phyloP scores from a whole-genome alignment of 1,139 yeast genomes.

The Kodamaea arcana region DNA sequence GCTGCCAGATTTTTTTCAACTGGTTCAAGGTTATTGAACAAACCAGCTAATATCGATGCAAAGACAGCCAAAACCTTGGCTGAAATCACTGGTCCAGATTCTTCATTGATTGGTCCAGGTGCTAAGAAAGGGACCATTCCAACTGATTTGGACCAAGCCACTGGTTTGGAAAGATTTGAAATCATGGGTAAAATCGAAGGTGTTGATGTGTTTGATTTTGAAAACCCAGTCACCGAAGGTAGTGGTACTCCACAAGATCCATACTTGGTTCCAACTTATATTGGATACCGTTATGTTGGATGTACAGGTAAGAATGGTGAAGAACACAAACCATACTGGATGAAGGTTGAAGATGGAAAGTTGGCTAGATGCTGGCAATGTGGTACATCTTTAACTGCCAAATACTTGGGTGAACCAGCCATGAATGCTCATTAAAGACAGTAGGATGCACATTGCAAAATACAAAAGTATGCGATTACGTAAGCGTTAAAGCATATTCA shows the following conservation, averaged over 20 bases:
- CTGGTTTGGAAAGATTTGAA: constrained; percentile 98
- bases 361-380: constrained; percentile 98
- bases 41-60: constrained; percentile 15
- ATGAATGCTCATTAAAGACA: constrained; percentile 59
- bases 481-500: too few relatives aligned
- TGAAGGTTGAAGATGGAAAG: constrained; percentile 79
- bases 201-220: constrained; percentile 89
- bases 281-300: constrained; percentile 93
- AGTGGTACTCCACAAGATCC: constrained; percentile 82
- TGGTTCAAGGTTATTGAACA: constrained; percentile 30
- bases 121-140: constrained; percentile 82
- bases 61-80: constrained; percentile 67
- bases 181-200: constrained; percentile 93
- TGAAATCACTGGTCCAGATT: constrained; percentile 75
- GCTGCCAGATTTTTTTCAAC: constrained; percentile 39
- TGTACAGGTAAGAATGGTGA: constrained; percentile 92
- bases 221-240: constrained; percentile 84
- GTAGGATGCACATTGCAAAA: too few relatives aligned
- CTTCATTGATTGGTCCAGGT: constrained; percentile 83
- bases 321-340: constrained; percentile 91
- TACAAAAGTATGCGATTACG: too few relatives aligned
- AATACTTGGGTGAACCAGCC: constrained; percentile 81
- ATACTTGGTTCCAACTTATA: constrained; percentile 82
- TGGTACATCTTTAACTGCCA: constrained; percentile 89
- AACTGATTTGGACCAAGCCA: constrained; percentile 91